phyloP scores from a whole-genome alignment of 352 stramenopile species.

The Phytophthora quininea region DNA sequence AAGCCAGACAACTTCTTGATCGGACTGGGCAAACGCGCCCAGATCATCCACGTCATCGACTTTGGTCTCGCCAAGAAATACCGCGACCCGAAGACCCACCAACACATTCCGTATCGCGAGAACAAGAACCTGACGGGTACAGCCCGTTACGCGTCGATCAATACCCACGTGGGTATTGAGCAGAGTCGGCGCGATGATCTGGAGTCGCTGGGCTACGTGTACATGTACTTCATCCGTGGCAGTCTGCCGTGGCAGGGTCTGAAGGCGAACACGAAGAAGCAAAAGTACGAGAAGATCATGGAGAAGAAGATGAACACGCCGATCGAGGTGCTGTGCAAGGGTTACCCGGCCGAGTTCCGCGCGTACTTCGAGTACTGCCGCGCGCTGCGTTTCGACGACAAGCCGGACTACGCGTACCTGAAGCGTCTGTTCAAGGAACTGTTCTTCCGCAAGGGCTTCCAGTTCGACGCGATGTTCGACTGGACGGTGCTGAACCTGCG shows the following conservation, averaged over 20 bases:
- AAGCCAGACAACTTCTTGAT: slow-evolving; percentile 93
- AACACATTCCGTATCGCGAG: slow-evolving; percentile 92
- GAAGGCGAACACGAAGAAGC: slow-evolving; percentile 94
- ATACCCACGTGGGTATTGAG: slow-evolving; percentile 99
- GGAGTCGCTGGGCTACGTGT: slow-evolving; percentile 96
- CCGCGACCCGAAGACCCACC: slow-evolving; percentile 87
- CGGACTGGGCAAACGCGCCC: slow-evolving; percentile 82
- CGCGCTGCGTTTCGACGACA: slow-evolving; percentile 87
- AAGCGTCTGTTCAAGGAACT: slow-evolving; percentile 99
- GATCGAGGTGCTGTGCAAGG: slow-evolving; percentile 93
- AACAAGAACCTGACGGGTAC: slow-evolving; percentile 95
- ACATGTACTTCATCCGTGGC: slow-evolving; percentile 95
- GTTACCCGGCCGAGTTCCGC: slow-evolving; percentile 96
- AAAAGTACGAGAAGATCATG: slow-evolving; percentile 99
- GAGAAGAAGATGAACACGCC: slow-evolving; percentile 98
- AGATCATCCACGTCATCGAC: slow-evolving; percentile 89
- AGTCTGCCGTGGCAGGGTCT: slow-evolving; percentile 98
- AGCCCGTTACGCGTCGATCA: slow-evolving; percentile 98
- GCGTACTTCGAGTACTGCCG: slow-evolving; percentile 97
- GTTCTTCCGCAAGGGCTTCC: slow-evolving; percentile 98
- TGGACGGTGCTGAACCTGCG: slow-evolving; percentile 96
- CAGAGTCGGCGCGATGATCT: slow-evolving; percentile 97
- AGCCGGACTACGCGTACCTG: slow-evolving; percentile 88
- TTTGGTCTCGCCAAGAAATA: slow-evolving; percentile 93
- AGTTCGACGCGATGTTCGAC: slow-evolving; percentile 99